Evolutionary conservation across 2,329 filamentous ascomycete species (phyloP).

Genomic region (Chaetoscypha palmicola): DNA sequence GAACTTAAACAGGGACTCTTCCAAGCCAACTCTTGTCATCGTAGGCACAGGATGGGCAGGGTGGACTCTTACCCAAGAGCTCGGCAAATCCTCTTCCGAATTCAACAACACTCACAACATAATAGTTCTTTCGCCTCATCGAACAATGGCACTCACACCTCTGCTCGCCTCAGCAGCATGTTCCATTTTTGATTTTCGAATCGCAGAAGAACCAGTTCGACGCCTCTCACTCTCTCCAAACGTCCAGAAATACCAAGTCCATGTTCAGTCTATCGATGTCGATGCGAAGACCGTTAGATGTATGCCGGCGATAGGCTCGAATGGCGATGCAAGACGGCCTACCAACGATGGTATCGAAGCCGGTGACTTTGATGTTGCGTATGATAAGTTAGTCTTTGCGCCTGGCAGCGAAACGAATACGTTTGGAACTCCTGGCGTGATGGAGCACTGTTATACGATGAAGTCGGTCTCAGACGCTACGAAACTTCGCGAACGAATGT

Average conservation of each 20-base stretch:
- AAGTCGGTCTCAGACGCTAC: slow-evolving; percentile 75
- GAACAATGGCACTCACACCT: slow-evolving; percentile 39
- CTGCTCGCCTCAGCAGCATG: slow-evolving; percentile 39
- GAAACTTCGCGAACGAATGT: slow-evolving; percentile 55
- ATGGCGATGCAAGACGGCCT: slow-evolving; percentile 8
- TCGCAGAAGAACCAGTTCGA: slow-evolving; percentile 39
- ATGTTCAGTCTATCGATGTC: slow-evolving; percentile 35
- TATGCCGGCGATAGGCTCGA: slow-evolving; percentile 30
- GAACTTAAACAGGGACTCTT: not conserved
- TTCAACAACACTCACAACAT: slow-evolving; percentile 30
- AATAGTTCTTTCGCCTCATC: slow-evolving; percentile 36
- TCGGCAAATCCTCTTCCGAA: slow-evolving; percentile 26
- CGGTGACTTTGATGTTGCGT: slow-evolving; percentile 33
- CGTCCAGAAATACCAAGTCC: slow-evolving; percentile 35
- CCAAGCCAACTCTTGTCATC: slow-evolving; percentile 20
- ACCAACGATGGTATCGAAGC: slow-evolving; percentile 18
- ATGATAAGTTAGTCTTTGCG: slow-evolving; percentile 37
- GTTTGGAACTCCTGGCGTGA: slow-evolving; percentile 73
- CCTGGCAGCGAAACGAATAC: slow-evolving; percentile 49
- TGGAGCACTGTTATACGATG: slow-evolving; percentile 72
- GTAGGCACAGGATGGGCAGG: slow-evolving; percentile 37
- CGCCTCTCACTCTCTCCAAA: slow-evolving; percentile 29
- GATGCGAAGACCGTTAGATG: slow-evolving; percentile 31
- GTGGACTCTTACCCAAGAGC: slow-evolving; percentile 33
- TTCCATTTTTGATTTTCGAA: slow-evolving; percentile 38